Evolutionary conservation across 768 basidiomycete genomes (phyloP).

Genomic region (Naganishia randhawae): DNA sequence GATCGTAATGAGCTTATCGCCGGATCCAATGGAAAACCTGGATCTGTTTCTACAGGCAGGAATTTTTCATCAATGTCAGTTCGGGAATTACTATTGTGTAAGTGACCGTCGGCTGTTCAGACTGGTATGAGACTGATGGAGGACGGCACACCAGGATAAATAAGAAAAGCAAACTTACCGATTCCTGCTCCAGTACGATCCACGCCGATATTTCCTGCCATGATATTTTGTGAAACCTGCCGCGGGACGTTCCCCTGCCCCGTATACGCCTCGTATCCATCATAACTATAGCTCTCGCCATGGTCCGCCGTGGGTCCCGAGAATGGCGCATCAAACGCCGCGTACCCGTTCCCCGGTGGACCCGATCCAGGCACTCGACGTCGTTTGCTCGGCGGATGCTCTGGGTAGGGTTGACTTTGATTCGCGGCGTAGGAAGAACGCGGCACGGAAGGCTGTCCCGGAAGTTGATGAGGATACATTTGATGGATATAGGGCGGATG

Average conservation of each 20-base stretch:
- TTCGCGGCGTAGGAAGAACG: not conserved
- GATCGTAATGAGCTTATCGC: not conserved
- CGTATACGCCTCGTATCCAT: not conserved
- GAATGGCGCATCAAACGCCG: not conserved
- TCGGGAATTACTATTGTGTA: not conserved
- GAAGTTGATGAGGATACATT: constrained; percentile 2
- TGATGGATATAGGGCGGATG: not conserved
- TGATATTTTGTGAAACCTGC: not conserved
- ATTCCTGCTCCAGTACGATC: not conserved
- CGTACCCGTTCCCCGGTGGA: constrained; percentile 1
- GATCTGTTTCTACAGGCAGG: not conserved
- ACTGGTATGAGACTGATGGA: not conserved
- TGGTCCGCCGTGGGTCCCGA: not conserved
- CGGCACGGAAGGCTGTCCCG: not conserved
- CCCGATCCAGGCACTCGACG: constrained; percentile 3
- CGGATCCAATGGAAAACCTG: not conserved
- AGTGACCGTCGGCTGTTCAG: not conserved
- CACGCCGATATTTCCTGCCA: not conserved
- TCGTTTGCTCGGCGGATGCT: constrained; percentile 1
- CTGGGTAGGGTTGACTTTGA: not conserved
- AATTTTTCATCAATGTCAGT: not conserved
- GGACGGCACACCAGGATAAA: not conserved
- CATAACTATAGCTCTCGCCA: not conserved
- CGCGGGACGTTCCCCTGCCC: not conserved
- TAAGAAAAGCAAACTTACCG: not conserved